These are phyloP conservation scores for Blastocladiella emersonii DNA, from an alignment of 371 early-diverging fungal genomes.

Conservation along the genomic window DNA sequence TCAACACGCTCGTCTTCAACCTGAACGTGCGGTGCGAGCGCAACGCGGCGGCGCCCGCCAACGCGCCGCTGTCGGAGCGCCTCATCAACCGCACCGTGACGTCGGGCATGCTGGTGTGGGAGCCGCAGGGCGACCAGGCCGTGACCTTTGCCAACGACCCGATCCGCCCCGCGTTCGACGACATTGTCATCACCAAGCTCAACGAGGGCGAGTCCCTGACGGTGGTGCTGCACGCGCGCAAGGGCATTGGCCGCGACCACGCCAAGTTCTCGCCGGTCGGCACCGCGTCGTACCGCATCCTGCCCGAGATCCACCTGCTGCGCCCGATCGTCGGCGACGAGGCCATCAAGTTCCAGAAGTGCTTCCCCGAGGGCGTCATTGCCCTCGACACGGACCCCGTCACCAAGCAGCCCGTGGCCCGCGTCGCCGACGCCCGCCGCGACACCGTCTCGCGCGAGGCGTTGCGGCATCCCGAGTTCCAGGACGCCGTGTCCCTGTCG, in stretches of 20 bases:
- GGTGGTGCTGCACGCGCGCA: constrained; percentile 76
- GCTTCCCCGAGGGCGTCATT: constrained; percentile 87
- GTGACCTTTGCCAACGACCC: constrained; percentile 45
- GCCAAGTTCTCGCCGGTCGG: constrained; percentile 97
- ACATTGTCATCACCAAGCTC: constrained; percentile 89
- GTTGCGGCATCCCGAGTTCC: constrained; percentile 85
- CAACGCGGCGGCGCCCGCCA: constrained; percentile 41
- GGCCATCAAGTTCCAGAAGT: constrained; percentile 73
- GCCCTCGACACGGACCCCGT: constrained; percentile 56
- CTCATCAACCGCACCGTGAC: constrained; percentile 49
- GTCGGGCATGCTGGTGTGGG: constrained; percentile 70
- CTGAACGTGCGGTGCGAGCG: constrained; percentile 58
- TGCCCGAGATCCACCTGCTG: constrained; percentile 82
- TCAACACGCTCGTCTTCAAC: constrained; percentile 87
- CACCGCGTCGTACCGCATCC: constrained; percentile 89
- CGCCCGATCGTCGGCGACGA: constrained; percentile 74
- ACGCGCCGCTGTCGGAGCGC: constrained; percentile 53
- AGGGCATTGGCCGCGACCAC: constrained; percentile 92
- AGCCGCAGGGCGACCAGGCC: constrained; percentile 77
- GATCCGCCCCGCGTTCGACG: constrained; percentile 63
- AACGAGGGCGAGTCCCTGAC: constrained; percentile 83
- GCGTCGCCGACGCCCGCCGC: constrained; percentile 81
- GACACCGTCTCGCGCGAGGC: constrained; percentile 95
- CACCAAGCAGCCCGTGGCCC: constrained; percentile 48
- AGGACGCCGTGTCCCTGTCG: constrained; percentile 75